Conservation (phyloP, 2,329 filamentous ascomycete species). For the Cercospora sp. region DNA sequence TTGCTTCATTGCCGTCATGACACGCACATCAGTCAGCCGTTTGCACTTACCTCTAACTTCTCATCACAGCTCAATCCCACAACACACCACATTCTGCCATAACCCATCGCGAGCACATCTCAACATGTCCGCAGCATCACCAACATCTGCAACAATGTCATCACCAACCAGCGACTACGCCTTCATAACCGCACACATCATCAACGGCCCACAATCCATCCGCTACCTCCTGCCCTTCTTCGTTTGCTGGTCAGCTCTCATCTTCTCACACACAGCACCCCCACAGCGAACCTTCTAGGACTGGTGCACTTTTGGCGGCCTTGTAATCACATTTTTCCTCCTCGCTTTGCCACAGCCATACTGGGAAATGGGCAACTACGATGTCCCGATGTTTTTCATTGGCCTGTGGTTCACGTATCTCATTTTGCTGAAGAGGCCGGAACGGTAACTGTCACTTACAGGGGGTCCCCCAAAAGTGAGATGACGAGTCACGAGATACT, state of each 20-base stretch:
- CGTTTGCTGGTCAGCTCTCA: neutral
- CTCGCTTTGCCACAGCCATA: neutral
- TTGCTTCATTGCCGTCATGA: no score
- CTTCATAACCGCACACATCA: neutral
- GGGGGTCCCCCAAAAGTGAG: no score
- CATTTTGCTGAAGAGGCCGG: neutral
- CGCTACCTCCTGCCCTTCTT: neutral
- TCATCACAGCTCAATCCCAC: neutral
- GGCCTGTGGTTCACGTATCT: neutral
- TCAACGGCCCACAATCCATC: neutral
- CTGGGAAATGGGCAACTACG: constrained; percentile 2
- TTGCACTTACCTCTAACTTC: neutral
- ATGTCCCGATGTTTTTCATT: neutral
- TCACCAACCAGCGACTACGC: neutral
- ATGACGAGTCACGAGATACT: neutral
- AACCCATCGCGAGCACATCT: neutral
- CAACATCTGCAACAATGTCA: neutral
- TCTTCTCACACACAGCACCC: neutral
- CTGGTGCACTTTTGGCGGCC: neutral
- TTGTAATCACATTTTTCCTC: neutral
- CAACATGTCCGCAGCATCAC: neutral
- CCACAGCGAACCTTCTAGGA: neutral
- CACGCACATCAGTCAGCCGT: neutral
- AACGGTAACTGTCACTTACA: neutral
- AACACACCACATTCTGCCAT: neutral